phyloP scores from a whole-genome alignment of 768 basidiomycete species.

The Galerina marginata region DNA sequence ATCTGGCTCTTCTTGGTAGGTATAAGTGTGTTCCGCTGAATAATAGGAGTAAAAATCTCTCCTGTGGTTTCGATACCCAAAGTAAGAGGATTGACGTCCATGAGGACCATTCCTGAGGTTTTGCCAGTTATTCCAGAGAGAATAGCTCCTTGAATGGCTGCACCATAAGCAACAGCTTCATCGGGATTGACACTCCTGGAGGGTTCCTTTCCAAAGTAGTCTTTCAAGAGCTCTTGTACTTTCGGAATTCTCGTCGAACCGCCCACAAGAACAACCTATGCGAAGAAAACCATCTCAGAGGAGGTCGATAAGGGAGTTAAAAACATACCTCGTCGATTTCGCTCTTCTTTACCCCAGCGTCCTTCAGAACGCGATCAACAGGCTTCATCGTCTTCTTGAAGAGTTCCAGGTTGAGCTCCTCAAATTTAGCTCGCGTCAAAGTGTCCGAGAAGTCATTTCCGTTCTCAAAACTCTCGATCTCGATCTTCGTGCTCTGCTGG shows the following conservation, averaged over 20 bases:
- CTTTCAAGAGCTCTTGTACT: conserved; percentile 66
- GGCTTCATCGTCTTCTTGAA: conserved; percentile 88
- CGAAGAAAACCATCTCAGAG: not conserved
- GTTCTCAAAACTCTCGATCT: conserved; percentile 71
- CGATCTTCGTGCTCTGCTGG: conserved; percentile 55
- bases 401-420: conserved; percentile 83
- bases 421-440: conserved; percentile 83
- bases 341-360: conserved; percentile 79
- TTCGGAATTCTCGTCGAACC: conserved; percentile 78
- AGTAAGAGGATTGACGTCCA: conserved; percentile 62
- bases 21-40: conserved; percentile 53
- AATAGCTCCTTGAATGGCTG: conserved; percentile 72
- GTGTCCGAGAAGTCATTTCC: conserved; percentile 84
- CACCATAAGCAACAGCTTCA: conserved; percentile 77
- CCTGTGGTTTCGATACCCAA: conserved; percentile 71
- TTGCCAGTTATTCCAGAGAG: conserved; percentile 64
- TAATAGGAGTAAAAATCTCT: conserved; percentile 60
- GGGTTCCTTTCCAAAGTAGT: conserved; percentile 70
- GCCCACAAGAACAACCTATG: conserved; percentile 55
- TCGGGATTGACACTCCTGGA: conserved; percentile 74
- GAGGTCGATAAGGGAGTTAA: not conserved
- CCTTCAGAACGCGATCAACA: conserved; percentile 83
- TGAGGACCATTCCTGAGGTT: conserved; percentile 50
- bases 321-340: conserved; percentile 67
- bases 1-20: conserved; percentile 58